Evolutionary conservation across 1,284 basidiomycete species (phyloP).

Genomic region (Schizophyllum commune): DNA sequence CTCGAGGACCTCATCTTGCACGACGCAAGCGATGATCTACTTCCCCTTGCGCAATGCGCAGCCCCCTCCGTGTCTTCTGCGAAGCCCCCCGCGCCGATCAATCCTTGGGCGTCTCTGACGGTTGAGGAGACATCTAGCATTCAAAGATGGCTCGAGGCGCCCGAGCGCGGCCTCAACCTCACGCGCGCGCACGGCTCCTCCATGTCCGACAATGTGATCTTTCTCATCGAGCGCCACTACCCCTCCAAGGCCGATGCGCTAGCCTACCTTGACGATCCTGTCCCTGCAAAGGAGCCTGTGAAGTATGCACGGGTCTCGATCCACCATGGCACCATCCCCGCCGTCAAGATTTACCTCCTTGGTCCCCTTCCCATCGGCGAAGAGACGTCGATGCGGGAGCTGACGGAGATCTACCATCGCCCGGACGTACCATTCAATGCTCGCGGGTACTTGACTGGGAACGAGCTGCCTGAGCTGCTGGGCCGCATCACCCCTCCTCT

Average conservation of each 20-base stretch:
- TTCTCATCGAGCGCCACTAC: constrained; percentile 39
- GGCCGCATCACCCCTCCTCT: constrained; percentile 16
- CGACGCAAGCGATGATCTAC: not conserved
- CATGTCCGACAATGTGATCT: constrained; percentile 41
- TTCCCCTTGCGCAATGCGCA: constrained; percentile 21
- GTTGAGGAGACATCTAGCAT: constrained; percentile 36
- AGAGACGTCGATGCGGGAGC: constrained; percentile 27
- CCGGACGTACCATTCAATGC: constrained; percentile 45
- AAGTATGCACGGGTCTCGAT: constrained; percentile 42
- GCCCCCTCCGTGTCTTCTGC: constrained; percentile 25
- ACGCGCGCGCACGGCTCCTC: constrained; percentile 24
- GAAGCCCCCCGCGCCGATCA: constrained; percentile 32
- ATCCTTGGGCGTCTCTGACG: constrained; percentile 41
- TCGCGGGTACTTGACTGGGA: constrained; percentile 28
- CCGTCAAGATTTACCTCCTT: constrained; percentile 45
- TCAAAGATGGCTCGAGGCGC: constrained; percentile 37
- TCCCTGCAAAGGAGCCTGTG: constrained; percentile 19
- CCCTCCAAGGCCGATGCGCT: constrained; percentile 45
- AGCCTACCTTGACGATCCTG: constrained; percentile 33
- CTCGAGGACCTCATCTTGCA: not conserved
- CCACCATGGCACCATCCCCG: constrained; percentile 40
- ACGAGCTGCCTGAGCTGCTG: constrained; percentile 29
- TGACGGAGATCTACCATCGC: constrained; percentile 46
- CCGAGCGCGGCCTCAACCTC: constrained; percentile 40
- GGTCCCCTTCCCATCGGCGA: constrained; percentile 43